phyloP scores from a whole-genome alignment of 257 asterid genomes.

The Nicotiana knightiana region DNA sequence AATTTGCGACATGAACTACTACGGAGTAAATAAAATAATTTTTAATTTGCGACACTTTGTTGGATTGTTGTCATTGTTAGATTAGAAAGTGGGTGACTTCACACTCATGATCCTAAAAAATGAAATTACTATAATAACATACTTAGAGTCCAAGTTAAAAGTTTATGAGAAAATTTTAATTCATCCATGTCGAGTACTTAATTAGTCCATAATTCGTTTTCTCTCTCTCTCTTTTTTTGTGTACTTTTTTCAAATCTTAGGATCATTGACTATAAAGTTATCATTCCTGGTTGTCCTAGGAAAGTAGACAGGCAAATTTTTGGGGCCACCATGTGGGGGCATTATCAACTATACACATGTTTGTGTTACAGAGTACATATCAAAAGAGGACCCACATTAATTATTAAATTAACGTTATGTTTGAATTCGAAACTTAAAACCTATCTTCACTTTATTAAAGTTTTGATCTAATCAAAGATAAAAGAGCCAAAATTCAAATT shows the following conservation, averaged over 20 bases:
- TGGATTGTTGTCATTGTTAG: no score
- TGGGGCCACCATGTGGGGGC: not conserved
- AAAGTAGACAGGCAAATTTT: not conserved
- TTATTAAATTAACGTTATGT: not conserved
- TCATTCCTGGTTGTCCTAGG: not conserved
- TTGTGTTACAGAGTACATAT: not conserved
- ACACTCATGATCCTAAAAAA: no score
- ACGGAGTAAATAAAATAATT: no score
- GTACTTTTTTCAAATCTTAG: not conserved
- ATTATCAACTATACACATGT: conserved; percentile 3
- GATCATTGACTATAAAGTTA: not conserved
- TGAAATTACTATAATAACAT: no score
- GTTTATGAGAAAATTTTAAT: not conserved
- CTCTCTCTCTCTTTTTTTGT: not conserved
- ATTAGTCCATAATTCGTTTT: not conserved
- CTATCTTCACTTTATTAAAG: not conserved
- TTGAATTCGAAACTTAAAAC: not conserved
- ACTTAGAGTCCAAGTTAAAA: no score
- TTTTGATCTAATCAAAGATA: not conserved
- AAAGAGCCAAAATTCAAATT: not conserved
- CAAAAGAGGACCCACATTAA: not conserved
- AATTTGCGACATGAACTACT: no score
- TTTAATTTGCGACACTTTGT: no score
- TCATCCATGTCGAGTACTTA: not conserved
- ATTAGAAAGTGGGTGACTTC: no score